Conservation (phyloP, 2,329 filamentous ascomycete genomes). For the Bipolaris victoriae region DNA sequence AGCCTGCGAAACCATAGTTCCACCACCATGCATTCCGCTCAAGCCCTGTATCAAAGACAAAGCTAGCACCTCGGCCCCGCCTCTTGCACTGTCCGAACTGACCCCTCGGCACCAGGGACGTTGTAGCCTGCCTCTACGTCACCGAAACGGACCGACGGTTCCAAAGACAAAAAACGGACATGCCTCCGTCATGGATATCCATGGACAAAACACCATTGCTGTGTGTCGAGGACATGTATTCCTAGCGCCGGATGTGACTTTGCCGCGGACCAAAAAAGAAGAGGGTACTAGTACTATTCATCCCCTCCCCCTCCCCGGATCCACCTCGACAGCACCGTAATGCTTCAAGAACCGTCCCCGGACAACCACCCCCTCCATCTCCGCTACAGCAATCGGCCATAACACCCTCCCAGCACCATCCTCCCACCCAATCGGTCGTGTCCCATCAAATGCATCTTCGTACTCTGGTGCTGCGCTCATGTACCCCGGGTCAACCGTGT, state of each 20-base stretch:
- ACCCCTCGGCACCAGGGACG: background rate
- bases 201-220: background rate
- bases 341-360: conserved; percentile 23
- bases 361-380: conserved; percentile 8
- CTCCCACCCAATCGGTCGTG: conserved; percentile 20
- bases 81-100: background rate
- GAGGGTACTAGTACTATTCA: background rate
- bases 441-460: conserved; percentile 15
- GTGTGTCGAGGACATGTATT: too few species aligned
- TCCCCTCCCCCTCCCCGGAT: conserved; percentile 15
- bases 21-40: background rate
- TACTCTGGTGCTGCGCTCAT: conserved; percentile 23
- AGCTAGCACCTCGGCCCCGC: background rate
- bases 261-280: background rate
- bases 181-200: background rate
- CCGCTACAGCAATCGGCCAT: conserved; percentile 21
- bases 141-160: background rate
- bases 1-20: background rate
- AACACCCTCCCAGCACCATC: conserved; percentile 19
- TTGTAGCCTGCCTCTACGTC: background rate
- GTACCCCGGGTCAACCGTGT: conserved; percentile 21
- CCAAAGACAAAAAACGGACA: background rate
- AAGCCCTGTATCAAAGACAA: background rate
- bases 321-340: conserved; percentile 18
- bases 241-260: background rate